Base-by-base conservation (phyloP, 495 filamentous ascomycete genomes). In the Monascus purpureus region DNA sequence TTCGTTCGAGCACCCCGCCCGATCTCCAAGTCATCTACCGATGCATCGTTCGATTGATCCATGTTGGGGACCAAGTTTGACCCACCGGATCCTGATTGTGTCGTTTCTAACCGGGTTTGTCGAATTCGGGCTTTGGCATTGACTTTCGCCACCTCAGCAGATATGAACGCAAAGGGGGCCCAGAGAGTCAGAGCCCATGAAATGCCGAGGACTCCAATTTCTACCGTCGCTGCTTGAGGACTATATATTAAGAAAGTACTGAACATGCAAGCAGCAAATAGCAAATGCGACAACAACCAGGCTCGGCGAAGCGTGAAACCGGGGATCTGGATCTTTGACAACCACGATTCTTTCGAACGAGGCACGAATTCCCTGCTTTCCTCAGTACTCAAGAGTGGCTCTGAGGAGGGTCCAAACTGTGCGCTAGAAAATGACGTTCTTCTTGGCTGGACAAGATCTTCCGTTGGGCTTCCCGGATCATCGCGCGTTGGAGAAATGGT, bases 161-260 rank as follows among this genome's bases (percentile, higher is more conserved):
- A 79, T 45, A 94, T 93, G 40, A 94, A 75, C 22, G 86, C 85
- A 62, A 87, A 94, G 0, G 86, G 86, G 0, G 82, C 86, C 86
- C 86, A 94, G 18, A 86, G 66, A 13, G 84, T 82, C 31, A 93
- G 56, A 14, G 86, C 83, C 86, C 86, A 94, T 8, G 77, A 80
- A 34, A 94, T 73, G 12, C 86, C 86, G 37, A 92, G 68, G 8
- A 90, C 47, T 4, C 72, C 81, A 28, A 90, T 77, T 8, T 88
- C 70, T 12, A 75, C 61, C 0, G 80, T 87, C 3, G 75, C 86
- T 6, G 66, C 71, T 33, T 62, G 55, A 17, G 76, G 65, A 5
- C 66, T 70, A 34, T 57, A 68, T 29, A 90, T 77, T 44, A 92
- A 68, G 35, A 92, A 75, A 2, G 86, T 88, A 45, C 70, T 73